Base-by-base conservation (phyloP, 352 stramenopile species). In the Aphanomyces euteiches region DNA sequence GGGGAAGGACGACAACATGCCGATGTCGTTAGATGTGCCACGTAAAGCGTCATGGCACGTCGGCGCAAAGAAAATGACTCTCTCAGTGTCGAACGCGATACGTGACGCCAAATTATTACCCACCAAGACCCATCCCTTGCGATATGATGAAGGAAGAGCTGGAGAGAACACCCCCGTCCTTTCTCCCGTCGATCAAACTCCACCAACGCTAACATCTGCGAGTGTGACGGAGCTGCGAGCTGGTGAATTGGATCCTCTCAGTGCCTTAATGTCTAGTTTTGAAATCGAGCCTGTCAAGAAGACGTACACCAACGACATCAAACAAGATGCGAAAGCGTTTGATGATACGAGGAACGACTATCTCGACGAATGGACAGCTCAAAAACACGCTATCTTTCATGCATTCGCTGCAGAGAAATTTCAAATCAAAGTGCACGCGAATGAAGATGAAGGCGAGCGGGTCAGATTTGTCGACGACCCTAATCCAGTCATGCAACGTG, bases 351-450 rank as follows among this genome's bases (percentile, higher is more conserved):
- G 28, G 47, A 43, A 90, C 79, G 3, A 78, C 88, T 17, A 90
- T 88, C 58, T 64, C 77, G 66, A 74, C 77, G 66, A 59, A 69
- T 94, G 86, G 84, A 88, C 80, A 19, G 66, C 75, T 37, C 83
- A 92, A 65, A 92, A 84, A 13, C 81, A 94, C 53, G 73, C 79
- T 7, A 66, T 92, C 6, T 54, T 94, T 65, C 77, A 81, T 36
- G 86, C 88, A 56, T 89, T 83, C 37, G 77, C 78, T 19, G 77
- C 84, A 34, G 73, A 89, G 50, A 90, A 77, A 41, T 92, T 90
- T 72, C 83, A 83, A 57, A 90, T 92, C 70, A 88, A 92, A 75
- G 81, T 92, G 17, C 82, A 94, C 74, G 81, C 82, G 15, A 81
- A 81, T 37, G 84, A 92, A 10, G 68, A 89, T 6, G 83, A 90